Conservation (phyloP, 1,284 basidiomycete species). For the Sporisorium reilianum region DNA sequence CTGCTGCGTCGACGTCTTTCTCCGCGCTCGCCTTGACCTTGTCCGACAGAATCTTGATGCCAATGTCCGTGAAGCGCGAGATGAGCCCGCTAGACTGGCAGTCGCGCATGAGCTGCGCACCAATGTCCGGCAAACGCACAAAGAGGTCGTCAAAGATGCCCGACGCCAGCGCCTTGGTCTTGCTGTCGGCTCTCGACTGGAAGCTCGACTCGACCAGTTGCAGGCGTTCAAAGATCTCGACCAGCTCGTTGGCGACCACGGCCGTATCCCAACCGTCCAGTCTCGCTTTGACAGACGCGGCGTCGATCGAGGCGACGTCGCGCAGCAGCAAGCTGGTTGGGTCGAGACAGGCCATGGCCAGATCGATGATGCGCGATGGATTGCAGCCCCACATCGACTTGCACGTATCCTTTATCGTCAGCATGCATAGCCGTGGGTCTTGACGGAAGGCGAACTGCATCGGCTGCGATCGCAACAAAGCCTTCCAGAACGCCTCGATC, state of each 20-base stretch:
- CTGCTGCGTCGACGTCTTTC: neutral
- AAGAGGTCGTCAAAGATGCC: conserved; percentile 48
- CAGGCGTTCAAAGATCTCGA: conserved; percentile 47
- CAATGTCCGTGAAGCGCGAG: conserved; percentile 41
- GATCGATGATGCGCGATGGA: conserved; percentile 25
- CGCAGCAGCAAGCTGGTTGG: conserved; percentile 38
- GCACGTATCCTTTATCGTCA: conserved; percentile 37
- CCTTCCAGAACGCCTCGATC: conserved; percentile 31
- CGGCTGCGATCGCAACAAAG: conserved; percentile 28
- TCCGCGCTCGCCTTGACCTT: conserved; percentile 18
- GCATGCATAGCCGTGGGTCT: conserved; percentile 25
- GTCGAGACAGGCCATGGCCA: conserved; percentile 33
- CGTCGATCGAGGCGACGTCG: conserved; percentile 26
- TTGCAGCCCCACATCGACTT: conserved; percentile 48
- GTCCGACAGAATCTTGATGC: conserved; percentile 40
- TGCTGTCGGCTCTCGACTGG: conserved; percentile 49
- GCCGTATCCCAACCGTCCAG: conserved; percentile 43
- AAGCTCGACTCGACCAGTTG: conserved; percentile 47
- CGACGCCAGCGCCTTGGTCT: conserved; percentile 38
- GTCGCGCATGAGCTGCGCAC: conserved; percentile 42
- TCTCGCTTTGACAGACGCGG: conserved; percentile 22
- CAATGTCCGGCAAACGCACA: conserved; percentile 29
- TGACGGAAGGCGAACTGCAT: conserved; percentile 45
- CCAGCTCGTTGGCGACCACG: conserved; percentile 41
- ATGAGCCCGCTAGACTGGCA: conserved; percentile 35